Evolutionary conservation across 352 stramenopile species (phyloP).

Genomic region (Phytophthora hibernalis): DNA sequence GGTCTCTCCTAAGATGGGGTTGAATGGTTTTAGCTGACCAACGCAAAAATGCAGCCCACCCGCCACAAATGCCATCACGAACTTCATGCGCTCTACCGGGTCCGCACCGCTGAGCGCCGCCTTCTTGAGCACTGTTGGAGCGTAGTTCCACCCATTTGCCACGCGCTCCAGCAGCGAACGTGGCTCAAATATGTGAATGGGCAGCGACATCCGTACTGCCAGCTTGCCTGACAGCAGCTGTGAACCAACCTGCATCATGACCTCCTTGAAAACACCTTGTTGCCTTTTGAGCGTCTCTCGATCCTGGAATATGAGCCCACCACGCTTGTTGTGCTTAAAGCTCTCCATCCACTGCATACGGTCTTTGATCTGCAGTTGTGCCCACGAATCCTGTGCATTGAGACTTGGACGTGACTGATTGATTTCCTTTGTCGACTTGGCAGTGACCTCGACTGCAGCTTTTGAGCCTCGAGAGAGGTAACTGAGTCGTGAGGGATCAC

Average conservation of each 20-base stretch:
- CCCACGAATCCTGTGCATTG: slow-evolving; percentile 50
- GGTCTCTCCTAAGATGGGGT: slow-evolving; percentile 82
- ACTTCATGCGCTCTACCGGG: slow-evolving; percentile 73
- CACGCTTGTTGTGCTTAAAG: slow-evolving; percentile 80
- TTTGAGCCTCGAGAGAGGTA: slow-evolving; percentile 37
- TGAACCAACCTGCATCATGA: slow-evolving; percentile 79
- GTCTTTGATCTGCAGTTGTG: slow-evolving; percentile 56
- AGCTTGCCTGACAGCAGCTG: slow-evolving; percentile 76
- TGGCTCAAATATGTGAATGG: slow-evolving; percentile 81
- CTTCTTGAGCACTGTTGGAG: slow-evolving; percentile 78
- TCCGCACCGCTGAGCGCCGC: slow-evolving; percentile 55
- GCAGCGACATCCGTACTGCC: slow-evolving; percentile 72
- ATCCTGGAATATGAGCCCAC: slow-evolving; percentile 71
- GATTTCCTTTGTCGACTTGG: slow-evolving; percentile 15
- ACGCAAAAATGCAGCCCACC: slow-evolving; percentile 78
- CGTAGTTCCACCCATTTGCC: slow-evolving; percentile 79
- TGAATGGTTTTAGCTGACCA: slow-evolving; percentile 83
- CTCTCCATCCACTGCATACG: slow-evolving; percentile 62
- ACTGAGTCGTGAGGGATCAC: slow-evolving; percentile 56
- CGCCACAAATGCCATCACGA: slow-evolving; percentile 73
- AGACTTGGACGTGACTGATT: slow-evolving; percentile 16
- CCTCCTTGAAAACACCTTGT: slow-evolving; percentile 81
- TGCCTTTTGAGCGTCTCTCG: slow-evolving; percentile 79
- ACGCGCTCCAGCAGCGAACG: slow-evolving; percentile 79
- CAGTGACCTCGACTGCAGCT: slow-evolving; percentile 21